phyloP scores from a whole-genome alignment of 305 asterid genomes.

The Caryopteris hybrid region DNA sequence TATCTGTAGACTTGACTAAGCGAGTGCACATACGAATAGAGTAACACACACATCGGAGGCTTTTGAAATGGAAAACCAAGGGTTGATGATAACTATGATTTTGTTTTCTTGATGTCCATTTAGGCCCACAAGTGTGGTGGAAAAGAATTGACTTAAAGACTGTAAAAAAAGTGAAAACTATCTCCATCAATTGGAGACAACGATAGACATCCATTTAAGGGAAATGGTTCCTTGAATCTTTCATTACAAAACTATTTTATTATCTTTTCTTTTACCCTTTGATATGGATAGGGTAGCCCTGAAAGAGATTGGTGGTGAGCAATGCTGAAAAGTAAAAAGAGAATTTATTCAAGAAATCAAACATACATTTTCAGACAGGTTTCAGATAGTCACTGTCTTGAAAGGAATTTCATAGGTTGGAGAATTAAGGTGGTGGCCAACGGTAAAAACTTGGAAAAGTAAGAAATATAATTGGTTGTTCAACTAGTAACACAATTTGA shows the following conservation, averaged over 20 bases:
- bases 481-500: background rate
- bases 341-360: conserved; percentile 5
- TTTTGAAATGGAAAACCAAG: too few relatives aligned
- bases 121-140: conserved; percentile 12
- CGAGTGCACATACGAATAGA: too few relatives aligned
- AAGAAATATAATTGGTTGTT: background rate
- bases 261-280: background rate
- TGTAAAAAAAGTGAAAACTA: conserved; percentile 45
- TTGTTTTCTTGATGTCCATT: conserved; percentile 18
- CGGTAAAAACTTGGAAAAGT: background rate
- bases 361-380: conserved; percentile 15
- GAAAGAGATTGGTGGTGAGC: conserved; percentile 19
- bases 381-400: conserved; percentile 39
- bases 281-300: conserved; percentile 1
- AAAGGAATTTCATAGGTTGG: background rate
- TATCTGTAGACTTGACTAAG: too few relatives aligned
- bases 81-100: too few relatives aligned
- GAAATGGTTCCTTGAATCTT: conserved; percentile 34
- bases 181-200: conserved; percentile 43
- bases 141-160: conserved; percentile 37
- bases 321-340: conserved; percentile 11
- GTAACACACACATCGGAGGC: too few relatives aligned
- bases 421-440: background rate
- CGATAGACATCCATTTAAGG: conserved; percentile 32
- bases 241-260: background rate